Percentiles rank a stretch among this genome's conserved stretches.
These are phyloP conservation scores for Floccularia luteovirens DNA, from an alignment of 768 basidiomycete genomes.

Conservation along the genomic window DNA sequence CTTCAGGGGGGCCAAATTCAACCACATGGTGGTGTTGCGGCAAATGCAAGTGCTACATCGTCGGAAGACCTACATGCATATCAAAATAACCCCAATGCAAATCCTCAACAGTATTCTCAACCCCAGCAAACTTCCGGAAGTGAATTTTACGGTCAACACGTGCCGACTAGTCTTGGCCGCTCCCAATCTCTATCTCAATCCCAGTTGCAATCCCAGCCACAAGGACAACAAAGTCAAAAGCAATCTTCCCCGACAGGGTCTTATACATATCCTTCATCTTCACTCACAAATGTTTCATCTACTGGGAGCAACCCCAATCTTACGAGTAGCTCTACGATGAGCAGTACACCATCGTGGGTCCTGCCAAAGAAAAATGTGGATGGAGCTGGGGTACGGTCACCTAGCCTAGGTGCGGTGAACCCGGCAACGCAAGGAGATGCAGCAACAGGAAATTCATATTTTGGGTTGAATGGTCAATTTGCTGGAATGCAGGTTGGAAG, in stretches of 20 bases:
- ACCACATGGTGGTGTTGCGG: slow-evolving; percentile 6
- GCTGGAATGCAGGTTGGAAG: not conserved
- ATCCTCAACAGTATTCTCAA: not conserved
- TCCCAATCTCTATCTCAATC: not conserved
- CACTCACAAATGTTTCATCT: not conserved
- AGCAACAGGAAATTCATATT: not conserved
- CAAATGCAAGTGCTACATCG: slow-evolving; percentile 7
- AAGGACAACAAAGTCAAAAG: not conserved
- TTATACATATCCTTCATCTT: not conserved
- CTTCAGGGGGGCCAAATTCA: slow-evolving; percentile 12
- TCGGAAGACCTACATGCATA: slow-evolving; percentile 4
- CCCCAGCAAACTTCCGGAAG: not conserved
- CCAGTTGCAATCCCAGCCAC: too few species aligned
- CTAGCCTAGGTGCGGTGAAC: not conserved
- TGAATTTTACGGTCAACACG: not conserved
- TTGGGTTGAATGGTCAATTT: not conserved
- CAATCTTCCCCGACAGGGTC: not conserved
- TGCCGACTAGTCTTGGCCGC: not conserved
- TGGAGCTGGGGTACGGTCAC: not conserved
- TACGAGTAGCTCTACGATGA: not conserved
- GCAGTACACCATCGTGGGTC: slow-evolving; percentile 34
- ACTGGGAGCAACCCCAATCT: too few species aligned
- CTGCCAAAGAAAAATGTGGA: slow-evolving; percentile 28
- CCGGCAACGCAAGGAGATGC: not conserved
- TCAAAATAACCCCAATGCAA: not conserved